Conservation (phyloP, 2,329 filamentous ascomycete species). For the Fusarium luffae region DNA sequence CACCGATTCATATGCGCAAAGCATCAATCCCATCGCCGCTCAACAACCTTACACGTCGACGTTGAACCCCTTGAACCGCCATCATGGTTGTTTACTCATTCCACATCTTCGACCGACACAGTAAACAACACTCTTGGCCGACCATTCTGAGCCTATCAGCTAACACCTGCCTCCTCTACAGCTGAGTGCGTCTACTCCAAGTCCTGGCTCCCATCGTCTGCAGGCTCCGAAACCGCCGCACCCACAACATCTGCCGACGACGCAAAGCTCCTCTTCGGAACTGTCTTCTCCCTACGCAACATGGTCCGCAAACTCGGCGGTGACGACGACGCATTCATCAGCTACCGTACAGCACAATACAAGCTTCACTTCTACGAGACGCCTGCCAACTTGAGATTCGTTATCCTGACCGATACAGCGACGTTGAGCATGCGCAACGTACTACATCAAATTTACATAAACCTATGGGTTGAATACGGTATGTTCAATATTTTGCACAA, state of each 20-base stretch:
- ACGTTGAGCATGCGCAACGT: slow-evolving; percentile 93
- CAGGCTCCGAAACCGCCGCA: slow-evolving; percentile 39
- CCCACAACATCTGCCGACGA: slow-evolving; percentile 71
- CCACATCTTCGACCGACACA: slow-evolving; percentile 99
- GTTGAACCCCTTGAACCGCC: slow-evolving; percentile 33
- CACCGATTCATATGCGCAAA: background rate
- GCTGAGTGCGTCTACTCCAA: slow-evolving; percentile 98
- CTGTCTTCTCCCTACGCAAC: slow-evolving; percentile 94
- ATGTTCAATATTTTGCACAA: slow-evolving; percentile 45
- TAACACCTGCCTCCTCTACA: slow-evolving; percentile 53
- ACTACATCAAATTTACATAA: slow-evolving; percentile 97
- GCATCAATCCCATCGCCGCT: background rate
- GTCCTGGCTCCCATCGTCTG: slow-evolving; percentile 74
- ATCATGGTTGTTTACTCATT: slow-evolving; percentile 95
- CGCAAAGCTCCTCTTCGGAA: slow-evolving; percentile 96
- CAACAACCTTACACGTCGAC: background rate
- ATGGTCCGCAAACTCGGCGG: slow-evolving; percentile 97
- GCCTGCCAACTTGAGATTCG: slow-evolving; percentile 92
- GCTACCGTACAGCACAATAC: slow-evolving; percentile 92
- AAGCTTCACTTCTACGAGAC: slow-evolving; percentile 99
- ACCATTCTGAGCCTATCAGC: background rate
- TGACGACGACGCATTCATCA: slow-evolving; percentile 93
- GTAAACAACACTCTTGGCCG: slow-evolving; percentile 64
- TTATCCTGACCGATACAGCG: slow-evolving; percentile 92
- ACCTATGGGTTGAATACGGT: slow-evolving; percentile 97